Percentiles rank a stretch among this genome's conserved stretches.
phyloP scores from a whole-genome alignment of 257 asterid genomes.

The Primulina huaijiensis region DNA sequence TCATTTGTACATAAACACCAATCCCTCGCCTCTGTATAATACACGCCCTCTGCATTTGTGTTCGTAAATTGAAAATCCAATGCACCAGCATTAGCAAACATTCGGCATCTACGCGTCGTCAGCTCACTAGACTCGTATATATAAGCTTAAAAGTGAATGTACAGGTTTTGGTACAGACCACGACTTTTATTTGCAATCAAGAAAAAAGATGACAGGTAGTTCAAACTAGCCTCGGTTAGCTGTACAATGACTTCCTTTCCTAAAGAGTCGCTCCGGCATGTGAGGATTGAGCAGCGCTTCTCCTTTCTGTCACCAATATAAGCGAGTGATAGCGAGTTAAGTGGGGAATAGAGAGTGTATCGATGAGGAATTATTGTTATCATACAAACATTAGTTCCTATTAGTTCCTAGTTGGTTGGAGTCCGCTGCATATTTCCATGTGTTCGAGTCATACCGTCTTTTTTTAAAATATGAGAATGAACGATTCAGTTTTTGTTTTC shows the following conservation, averaged over 20 bases:
- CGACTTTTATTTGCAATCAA: conserved; percentile 19
- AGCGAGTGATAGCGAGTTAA: not conserved
- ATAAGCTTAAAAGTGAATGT: conserved; percentile 43
- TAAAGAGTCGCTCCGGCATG: conserved; percentile 30
- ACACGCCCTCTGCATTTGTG: conserved; percentile 38
- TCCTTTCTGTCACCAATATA: conserved; percentile 42
- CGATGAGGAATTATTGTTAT: not conserved
- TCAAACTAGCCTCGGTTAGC: conserved; percentile 51
- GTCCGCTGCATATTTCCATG: no score
- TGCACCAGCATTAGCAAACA: conserved; percentile 27
- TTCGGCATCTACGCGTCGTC: conserved; percentile 29
- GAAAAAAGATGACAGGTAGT: not conserved
- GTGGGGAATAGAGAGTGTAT: not conserved
- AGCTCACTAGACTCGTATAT: conserved; percentile 34
- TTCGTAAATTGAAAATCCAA: conserved; percentile 22
- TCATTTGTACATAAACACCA: conserved; percentile 40
- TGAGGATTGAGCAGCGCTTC: conserved; percentile 50
- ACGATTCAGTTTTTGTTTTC: no score
- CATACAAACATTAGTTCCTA: no score
- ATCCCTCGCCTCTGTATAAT: conserved; percentile 36
- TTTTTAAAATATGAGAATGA: no score
- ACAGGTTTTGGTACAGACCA: conserved; percentile 35
- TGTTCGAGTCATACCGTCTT: no score
- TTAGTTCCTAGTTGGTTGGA: no score
- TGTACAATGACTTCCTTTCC: conserved; percentile 62